Percentiles rank a stretch among this genome's conserved stretches.
phyloP scores from a whole-genome alignment of 179 eudicot genomes.

The Heliamphora pulchella region DNA sequence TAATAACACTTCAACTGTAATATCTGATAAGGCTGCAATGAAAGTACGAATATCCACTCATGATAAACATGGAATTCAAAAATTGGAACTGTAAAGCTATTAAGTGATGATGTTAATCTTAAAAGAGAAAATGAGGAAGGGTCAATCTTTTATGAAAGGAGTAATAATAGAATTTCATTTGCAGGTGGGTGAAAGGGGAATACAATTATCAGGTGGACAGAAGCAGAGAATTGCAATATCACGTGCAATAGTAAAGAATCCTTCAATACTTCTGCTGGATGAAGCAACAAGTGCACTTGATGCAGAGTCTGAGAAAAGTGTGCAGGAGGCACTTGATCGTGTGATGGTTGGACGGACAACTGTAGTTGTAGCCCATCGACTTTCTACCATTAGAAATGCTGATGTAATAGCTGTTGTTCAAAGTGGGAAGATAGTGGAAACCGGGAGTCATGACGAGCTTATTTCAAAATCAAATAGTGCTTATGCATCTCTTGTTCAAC shows the following conservation, averaged over 20 bases:
- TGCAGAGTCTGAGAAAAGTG: slow-evolving; percentile 92
- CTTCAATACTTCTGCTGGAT: slow-evolving; percentile 75
- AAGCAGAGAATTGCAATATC: slow-evolving; percentile 95
- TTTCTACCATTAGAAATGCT: slow-evolving; percentile 86
- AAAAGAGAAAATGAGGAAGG: slow-evolving; percentile 2
- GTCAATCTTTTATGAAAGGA: background rate
- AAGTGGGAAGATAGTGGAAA: slow-evolving; percentile 73
- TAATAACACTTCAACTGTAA: too few relatives aligned
- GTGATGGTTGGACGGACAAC: slow-evolving; percentile 96
- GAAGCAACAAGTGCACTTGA: slow-evolving; percentile 99
- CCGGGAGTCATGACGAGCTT: slow-evolving; percentile 87
- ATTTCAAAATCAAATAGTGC: slow-evolving; percentile 59
- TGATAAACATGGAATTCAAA: background rate
- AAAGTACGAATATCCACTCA: background rate
- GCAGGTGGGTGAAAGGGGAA: slow-evolving; percentile 95
- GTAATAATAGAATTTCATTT: slow-evolving; percentile 12
- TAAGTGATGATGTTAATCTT: background rate
- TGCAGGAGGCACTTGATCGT: slow-evolving; percentile 92
- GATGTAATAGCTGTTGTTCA: slow-evolving; percentile 82
- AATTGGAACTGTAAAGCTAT: background rate
- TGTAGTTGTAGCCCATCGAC: slow-evolving; percentile 83
- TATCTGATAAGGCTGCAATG: background rate
- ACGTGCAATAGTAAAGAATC: slow-evolving; percentile 84
- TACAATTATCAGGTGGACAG: slow-evolving; percentile 94
- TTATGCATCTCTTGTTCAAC: slow-evolving; percentile 71